A percentile compares a stretch with the other conserved stretches of the same genome.
Conservation (phyloP, 2,329 filamentous ascomycete genomes). For the Tolypocladium capitatum region DNA sequence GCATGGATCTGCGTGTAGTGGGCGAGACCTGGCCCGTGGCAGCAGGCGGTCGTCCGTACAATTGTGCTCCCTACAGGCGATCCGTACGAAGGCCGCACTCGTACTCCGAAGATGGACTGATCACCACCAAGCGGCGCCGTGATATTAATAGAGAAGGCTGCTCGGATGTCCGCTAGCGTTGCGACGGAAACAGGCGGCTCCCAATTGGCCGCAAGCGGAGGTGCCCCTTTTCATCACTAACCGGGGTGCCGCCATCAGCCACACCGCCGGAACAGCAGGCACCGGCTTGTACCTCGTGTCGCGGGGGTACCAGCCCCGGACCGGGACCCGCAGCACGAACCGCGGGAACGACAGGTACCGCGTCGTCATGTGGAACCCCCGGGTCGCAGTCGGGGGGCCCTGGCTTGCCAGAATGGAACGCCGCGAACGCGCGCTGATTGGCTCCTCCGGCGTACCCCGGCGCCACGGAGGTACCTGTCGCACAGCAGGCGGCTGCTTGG, state of each 20-base stretch:
- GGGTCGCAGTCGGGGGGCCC: not conserved
- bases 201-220: not conserved
- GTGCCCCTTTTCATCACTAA: not conserved
- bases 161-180: not conserved
- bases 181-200: not conserved
- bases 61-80: not conserved
- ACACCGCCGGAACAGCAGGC: not conserved
- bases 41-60: not conserved
- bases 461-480: not conserved
- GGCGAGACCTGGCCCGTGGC: not conserved
- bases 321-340: not conserved
- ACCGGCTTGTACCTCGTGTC: not conserved
- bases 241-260: too few species aligned
- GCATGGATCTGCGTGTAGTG: not conserved
- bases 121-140: too few species aligned
- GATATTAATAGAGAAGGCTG: too few species aligned
- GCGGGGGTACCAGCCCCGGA: not conserved
- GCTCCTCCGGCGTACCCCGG: not conserved
- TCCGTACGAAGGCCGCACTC: not conserved
- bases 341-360: not conserved
- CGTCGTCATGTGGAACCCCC: not conserved
- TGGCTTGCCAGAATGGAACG: not conserved
- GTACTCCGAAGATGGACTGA: not conserved
- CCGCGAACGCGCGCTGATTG: conserved; percentile 1
- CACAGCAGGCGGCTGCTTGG: not conserved